phyloP scores from a whole-genome alignment of 2,329 filamentous ascomycete species.

The Neophaeococcomyces aloes region DNA sequence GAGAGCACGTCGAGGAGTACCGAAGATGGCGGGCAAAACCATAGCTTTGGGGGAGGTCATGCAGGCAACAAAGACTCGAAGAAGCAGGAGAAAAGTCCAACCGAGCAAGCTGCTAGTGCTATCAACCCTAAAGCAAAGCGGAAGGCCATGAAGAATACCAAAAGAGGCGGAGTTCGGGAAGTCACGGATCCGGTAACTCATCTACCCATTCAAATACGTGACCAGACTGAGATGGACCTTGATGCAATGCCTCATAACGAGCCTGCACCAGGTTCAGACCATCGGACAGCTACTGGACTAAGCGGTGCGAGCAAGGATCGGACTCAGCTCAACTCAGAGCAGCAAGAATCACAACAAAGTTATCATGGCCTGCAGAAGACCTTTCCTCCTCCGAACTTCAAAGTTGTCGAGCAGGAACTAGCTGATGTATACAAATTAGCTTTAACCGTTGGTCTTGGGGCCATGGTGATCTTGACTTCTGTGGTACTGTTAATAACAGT shows the following conservation, averaged over 20 bases:
- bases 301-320: constrained; percentile 36
- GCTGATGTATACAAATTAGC: constrained; percentile 36
- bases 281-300: constrained; percentile 35
- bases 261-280: constrained; percentile 30
- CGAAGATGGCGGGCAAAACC: neutral
- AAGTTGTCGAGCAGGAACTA: constrained; percentile 36
- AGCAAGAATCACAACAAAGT: constrained; percentile 30
- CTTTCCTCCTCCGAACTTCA: constrained; percentile 46
- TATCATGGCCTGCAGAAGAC: constrained; percentile 39
- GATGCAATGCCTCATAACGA: constrained; percentile 38
- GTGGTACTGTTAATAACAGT: constrained; percentile 8
- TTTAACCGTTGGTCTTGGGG: constrained; percentile 28
- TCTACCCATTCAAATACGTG: constrained; percentile 56
- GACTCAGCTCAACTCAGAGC: constrained; percentile 35
- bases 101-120: constrained; percentile 17
- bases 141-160: constrained; percentile 41
- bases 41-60: neutral
- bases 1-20: neutral
- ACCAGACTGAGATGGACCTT: constrained; percentile 55
- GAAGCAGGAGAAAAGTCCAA: constrained; percentile 14
- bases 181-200: constrained; percentile 66
- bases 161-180: constrained; percentile 42
- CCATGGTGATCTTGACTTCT: constrained; percentile 18
- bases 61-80: constrained; percentile 8
- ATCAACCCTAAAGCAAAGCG: constrained; percentile 37